Evolutionary conservation across 192 early-diverging fungal species (phyloP).

Genomic region (Umbelopsis vinacea): DNA sequence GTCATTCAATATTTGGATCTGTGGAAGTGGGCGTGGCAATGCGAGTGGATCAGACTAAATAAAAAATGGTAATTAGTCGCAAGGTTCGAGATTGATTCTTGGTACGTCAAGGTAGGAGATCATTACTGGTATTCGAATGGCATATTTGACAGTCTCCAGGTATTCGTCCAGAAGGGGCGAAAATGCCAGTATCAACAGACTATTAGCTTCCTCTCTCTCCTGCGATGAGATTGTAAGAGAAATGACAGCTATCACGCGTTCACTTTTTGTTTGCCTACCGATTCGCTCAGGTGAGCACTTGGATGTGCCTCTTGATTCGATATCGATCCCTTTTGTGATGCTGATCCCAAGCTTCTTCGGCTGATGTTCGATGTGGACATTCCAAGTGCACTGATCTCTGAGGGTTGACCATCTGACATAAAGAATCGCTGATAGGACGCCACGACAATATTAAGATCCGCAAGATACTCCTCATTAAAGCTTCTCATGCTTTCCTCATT

Average conservation of each 20-base stretch:
- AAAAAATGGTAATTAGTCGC: not conserved
- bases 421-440: not conserved
- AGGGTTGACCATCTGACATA: not conserved
- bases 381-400: not conserved
- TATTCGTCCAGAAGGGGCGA: not conserved
- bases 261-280: not conserved
- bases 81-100: not conserved
- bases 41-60: constrained; percentile 41
- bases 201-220: constrained; percentile 6
- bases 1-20: constrained; percentile 42
- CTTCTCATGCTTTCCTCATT: not conserved
- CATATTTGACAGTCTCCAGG: not conserved
- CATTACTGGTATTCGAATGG: constrained; percentile 10
- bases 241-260: not conserved
- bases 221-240: not conserved
- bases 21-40: constrained; percentile 33
- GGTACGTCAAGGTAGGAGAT: not conserved
- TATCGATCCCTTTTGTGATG: constrained; percentile 14
- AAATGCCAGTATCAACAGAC: constrained; percentile 1
- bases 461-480: constrained; percentile 4
- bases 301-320: not conserved
- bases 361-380: constrained; percentile 4
- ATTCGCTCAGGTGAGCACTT: constrained; percentile 4
- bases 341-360: constrained; percentile 11
- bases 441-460: constrained; percentile 11